phyloP scores from a whole-genome alignment of 768 basidiomycete genomes.

The Russula vinacea region DNA sequence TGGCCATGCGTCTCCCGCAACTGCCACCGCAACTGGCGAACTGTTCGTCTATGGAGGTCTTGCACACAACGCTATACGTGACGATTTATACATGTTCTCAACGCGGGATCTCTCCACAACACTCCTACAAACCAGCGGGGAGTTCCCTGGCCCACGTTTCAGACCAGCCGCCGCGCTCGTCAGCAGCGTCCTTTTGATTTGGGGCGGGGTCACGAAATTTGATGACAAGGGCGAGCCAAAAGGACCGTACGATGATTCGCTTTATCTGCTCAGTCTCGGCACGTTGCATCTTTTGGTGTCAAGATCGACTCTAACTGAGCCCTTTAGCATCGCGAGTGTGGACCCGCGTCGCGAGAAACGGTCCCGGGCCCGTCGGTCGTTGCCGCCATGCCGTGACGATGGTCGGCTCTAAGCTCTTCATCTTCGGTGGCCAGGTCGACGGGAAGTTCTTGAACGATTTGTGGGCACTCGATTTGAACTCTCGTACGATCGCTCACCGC shows the following conservation, averaged over 20 bases:
- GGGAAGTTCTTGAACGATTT: constrained; percentile 91
- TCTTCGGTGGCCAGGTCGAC: constrained; percentile 95
- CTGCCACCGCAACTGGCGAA: constrained; percentile 72
- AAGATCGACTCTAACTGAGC: neutral
- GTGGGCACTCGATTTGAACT: constrained; percentile 94
- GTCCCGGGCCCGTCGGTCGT: constrained; percentile 76
- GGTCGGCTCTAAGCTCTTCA: constrained; percentile 85
- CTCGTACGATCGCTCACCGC: constrained; percentile 53
- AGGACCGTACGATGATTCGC: constrained; percentile 83
- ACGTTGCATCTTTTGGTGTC: constrained; percentile 37
- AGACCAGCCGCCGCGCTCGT: constrained; percentile 90
- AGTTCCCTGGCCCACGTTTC: constrained; percentile 84
- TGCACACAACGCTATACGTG: constrained; percentile 81
- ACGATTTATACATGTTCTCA: constrained; percentile 89
- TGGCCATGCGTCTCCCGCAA: constrained; percentile 84
- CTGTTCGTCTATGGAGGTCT: constrained; percentile 97
- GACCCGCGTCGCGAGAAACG: constrained; percentile 80
- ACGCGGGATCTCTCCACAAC: constrained; percentile 74
- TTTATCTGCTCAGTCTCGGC: constrained; percentile 95
- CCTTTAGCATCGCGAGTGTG: constrained; percentile 84
- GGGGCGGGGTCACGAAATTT: constrained; percentile 89
- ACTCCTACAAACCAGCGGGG: constrained; percentile 82
- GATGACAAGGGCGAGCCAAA: constrained; percentile 54
- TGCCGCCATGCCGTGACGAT: constrained; percentile 96
- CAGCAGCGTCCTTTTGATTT: constrained; percentile 91